phyloP scores from a whole-genome alignment of 768 basidiomycete genomes.

The Neoboletus brunneissimus region DNA sequence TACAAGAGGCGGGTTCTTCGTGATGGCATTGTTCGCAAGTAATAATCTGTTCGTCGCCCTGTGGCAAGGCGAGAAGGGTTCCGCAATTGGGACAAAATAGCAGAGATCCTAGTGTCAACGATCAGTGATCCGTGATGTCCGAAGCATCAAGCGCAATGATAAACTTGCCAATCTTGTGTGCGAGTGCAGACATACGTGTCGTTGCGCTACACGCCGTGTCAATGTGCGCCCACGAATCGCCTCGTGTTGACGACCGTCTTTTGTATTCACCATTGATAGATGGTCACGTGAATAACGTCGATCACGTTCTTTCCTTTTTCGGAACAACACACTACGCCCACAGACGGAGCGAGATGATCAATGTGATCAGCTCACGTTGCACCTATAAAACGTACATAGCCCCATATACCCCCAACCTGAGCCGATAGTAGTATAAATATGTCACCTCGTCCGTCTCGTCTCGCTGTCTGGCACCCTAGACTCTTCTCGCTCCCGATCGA shows the following conservation, averaged over 20 bases:
- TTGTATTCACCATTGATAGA: slow-evolving; percentile 6
- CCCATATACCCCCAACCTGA: background rate
- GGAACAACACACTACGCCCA: slow-evolving; percentile 25
- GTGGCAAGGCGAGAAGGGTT: slow-evolving; percentile 80
- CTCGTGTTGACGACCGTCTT: slow-evolving; percentile 6
- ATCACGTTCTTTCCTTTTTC: slow-evolving; percentile 9
- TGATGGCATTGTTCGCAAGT: slow-evolving; percentile 87
- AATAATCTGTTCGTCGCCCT: slow-evolving; percentile 69
- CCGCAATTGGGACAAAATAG: slow-evolving; percentile 95
- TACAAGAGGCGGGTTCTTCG: slow-evolving; percentile 85
- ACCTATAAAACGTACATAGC: slow-evolving; percentile 13
- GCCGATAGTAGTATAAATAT: slow-evolving; percentile 19
- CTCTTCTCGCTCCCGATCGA: background rate
- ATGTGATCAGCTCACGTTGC: background rate
- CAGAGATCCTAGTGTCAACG: slow-evolving; percentile 62
- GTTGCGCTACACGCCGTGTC: background rate
- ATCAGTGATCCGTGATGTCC: slow-evolving; percentile 1
- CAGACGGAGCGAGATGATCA: background rate
- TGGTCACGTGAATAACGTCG: slow-evolving; percentile 21
- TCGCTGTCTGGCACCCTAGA: slow-evolving; percentile 17
- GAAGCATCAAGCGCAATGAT: background rate
- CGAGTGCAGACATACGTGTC: slow-evolving; percentile 23
- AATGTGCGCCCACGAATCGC: slow-evolving; percentile 10
- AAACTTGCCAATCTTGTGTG: slow-evolving; percentile 49
- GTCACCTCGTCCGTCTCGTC: background rate